These are phyloP conservation scores for Skeletonema grethae DNA, from an alignment of 108 stramenopile species.

Conservation along the genomic window DNA sequence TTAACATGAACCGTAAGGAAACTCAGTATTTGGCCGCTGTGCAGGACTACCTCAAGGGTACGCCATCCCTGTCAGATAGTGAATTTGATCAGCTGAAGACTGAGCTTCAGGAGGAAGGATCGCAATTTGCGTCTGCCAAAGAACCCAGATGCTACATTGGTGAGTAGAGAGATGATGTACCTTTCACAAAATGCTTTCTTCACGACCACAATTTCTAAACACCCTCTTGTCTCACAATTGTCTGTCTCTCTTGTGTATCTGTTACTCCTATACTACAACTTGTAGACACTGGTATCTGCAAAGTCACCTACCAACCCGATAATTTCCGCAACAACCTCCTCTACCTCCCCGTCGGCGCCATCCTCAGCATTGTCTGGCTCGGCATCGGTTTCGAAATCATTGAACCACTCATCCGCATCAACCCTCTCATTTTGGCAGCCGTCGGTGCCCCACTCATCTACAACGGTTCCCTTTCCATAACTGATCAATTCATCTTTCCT, in stretches of 20 bases:
- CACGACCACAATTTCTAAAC: neutral
- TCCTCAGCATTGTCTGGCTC: constrained; percentile 66
- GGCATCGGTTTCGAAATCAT: constrained; percentile 79
- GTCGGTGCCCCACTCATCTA: constrained; percentile 81
- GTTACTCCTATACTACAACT: neutral
- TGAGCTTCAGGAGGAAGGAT: constrained; percentile 83
- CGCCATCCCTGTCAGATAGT: constrained; percentile 74
- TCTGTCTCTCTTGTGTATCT: neutral
- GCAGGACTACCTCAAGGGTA: constrained; percentile 89
- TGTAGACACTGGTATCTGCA: constrained; percentile 91
- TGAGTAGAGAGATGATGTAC: constrained; percentile 8
- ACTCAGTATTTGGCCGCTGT: constrained; percentile 84
- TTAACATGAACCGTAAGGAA: constrained; percentile 88
- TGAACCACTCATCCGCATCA: constrained; percentile 64
- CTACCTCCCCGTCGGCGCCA: constrained; percentile 83
- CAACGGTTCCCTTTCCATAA: constrained; percentile 59
- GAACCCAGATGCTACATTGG: constrained; percentile 96
- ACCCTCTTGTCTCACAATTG: neutral
- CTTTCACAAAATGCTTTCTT: neutral
- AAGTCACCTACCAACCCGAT: constrained; percentile 85
- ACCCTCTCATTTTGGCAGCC: constrained; percentile 77
- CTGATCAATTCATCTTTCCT: constrained; percentile 75
- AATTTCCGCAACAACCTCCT: constrained; percentile 85
- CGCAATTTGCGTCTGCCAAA: constrained; percentile 83
- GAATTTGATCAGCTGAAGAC: constrained; percentile 89